phyloP scores from a whole-genome alignment of 1,284 basidiomycete species.

The Mycena sp. region DNA sequence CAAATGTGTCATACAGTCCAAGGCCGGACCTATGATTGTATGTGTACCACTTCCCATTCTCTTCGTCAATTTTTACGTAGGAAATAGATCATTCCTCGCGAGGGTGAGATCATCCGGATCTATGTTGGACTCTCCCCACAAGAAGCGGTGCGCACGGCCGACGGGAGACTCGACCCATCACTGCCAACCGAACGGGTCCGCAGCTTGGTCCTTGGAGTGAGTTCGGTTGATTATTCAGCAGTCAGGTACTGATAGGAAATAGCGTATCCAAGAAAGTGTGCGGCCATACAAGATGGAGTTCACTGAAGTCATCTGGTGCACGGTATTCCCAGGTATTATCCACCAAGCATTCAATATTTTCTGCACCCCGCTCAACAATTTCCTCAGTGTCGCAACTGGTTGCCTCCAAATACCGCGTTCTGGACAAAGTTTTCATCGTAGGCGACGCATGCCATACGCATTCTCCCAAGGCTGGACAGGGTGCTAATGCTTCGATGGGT shows the following conservation, averaged over 20 bases:
- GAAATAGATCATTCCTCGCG: constrained; percentile 30
- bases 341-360: not conserved
- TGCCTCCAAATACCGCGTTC: constrained; percentile 35
- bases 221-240: not conserved
- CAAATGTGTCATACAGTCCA: constrained; percentile 34
- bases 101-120: constrained; percentile 29
- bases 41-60: not conserved
- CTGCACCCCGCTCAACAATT: not conserved
- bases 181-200: not conserved
- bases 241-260: not conserved
- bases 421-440: constrained; percentile 37
- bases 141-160: not conserved
- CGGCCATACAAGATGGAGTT: constrained; percentile 29
- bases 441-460: constrained; percentile 45
- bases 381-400: constrained; percentile 38
- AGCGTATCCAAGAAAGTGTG: constrained; percentile 13
- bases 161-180: not conserved
- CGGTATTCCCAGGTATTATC: constrained; percentile 18
- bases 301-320: constrained; percentile 29
- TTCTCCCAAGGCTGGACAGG: constrained; percentile 43
- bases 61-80: not conserved
- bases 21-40: constrained; percentile 22
- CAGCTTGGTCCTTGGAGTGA: not conserved
- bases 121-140: constrained; percentile 28
- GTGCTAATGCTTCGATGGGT: constrained; percentile 42